Percentiles rank a stretch among this genome's conserved stretches.
phyloP scores from a whole-genome alignment of 306 rosid species.

The Prunus campanulata region DNA sequence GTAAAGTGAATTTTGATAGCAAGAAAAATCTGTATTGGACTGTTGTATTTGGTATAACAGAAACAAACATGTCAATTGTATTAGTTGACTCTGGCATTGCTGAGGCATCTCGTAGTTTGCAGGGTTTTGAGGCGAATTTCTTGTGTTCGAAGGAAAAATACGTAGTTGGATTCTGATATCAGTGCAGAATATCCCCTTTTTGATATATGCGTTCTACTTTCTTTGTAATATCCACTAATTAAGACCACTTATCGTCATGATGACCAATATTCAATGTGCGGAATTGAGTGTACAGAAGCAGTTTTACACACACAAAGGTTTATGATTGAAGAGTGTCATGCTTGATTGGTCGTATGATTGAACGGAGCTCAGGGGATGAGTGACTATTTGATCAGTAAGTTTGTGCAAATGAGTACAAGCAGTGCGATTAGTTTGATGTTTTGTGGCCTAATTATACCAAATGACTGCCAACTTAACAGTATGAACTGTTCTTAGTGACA shows the following conservation, averaged over 20 bases:
- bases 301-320: background rate
- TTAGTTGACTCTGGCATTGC: constrained; percentile 25
- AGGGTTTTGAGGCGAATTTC: background rate
- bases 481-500: background rate
- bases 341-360: background rate
- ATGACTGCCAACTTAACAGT: background rate
- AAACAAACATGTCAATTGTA: constrained; percentile 32
- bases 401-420: background rate
- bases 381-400: background rate
- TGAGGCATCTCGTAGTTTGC: constrained; percentile 23
- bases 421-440: constrained; percentile 12
- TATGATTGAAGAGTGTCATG: background rate
- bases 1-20: constrained; percentile 98
- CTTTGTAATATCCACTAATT: background rate
- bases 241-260: too few relatives aligned
- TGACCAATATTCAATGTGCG: background rate
- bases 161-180: background rate
- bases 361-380: too few relatives aligned
- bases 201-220: background rate
- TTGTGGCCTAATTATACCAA: background rate
- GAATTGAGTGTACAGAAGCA: background rate
- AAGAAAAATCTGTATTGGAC: constrained; percentile 60
- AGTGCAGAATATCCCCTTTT: background rate
- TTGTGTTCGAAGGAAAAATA: background rate
- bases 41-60: constrained; percentile 53